Conservation (phyloP, 2,329 filamentous ascomycete genomes). For the Mollisiaceae sp. region DNA sequence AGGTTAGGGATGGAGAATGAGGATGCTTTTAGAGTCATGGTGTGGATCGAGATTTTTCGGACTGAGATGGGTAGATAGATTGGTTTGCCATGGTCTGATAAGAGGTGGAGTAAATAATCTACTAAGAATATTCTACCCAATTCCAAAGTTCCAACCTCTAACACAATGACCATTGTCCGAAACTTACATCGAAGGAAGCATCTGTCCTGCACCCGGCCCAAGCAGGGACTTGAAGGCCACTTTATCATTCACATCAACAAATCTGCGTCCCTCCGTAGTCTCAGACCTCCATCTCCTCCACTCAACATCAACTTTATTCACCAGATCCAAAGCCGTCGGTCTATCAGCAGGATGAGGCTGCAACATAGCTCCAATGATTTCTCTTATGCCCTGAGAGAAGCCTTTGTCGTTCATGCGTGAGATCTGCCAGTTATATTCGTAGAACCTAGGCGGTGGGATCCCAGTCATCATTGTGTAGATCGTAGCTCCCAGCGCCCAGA, state of each 20-base stretch:
- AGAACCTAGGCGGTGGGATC: conserved; percentile 36
- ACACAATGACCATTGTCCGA: too few relatives aligned
- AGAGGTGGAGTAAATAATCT: background rate
- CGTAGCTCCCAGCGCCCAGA: conserved; percentile 39
- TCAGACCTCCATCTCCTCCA: conserved; percentile 35
- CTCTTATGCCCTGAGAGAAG: conserved; percentile 30
- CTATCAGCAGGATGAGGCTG: conserved; percentile 26
- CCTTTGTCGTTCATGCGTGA: conserved; percentile 37
- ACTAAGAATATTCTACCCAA: background rate
- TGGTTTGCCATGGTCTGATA: background rate
- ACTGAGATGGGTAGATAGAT: background rate
- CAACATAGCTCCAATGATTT: conserved; percentile 37
- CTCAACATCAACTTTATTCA: conserved; percentile 30
- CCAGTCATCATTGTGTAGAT: conserved; percentile 42
- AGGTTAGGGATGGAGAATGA: background rate
- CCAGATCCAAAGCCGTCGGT: conserved; percentile 28
- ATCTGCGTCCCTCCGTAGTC: conserved; percentile 29
- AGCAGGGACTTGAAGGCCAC: conserved; percentile 11
- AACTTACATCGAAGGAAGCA: background rate
- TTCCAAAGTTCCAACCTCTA: background rate
- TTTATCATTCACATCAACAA: conserved; percentile 32
- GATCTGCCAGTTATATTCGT: conserved; percentile 35
- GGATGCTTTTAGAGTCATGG: too few relatives aligned
- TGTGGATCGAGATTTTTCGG: background rate
- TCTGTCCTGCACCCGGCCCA: background rate